Evolutionary conservation across 2,329 filamentous ascomycete species (phyloP), one percentile per base, ranked within the genome.

Genomic region (Fusarium verrucosum): DNA sequence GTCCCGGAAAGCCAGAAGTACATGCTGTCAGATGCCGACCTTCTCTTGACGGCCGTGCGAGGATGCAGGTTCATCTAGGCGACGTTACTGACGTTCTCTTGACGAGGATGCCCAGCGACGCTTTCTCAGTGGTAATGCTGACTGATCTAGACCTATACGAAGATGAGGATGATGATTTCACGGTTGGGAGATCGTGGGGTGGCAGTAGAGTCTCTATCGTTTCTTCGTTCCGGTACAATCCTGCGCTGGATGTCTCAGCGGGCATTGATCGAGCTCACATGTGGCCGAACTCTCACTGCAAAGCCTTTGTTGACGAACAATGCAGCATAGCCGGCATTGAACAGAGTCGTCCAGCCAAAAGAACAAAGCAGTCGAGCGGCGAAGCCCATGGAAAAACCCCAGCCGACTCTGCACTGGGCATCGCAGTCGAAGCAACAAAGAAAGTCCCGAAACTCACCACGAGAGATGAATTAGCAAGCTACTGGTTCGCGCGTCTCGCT

Each of bases 231-330:
- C 77, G 89, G 23, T 90, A 91, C 62, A 79, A 86, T 42, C 88
- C 88, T 0, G 53, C 62, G 0, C 75, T 87, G 20, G 80, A 82
- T 16, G 69, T 77, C 5, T 57, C 73, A 3, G 78, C 73, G 1
- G 66, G 58, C 2, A 73, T 79, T 5, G 78, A 86, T 35, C 67
- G 74, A 16, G 69, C 71, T 2, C 88, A 92, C 72, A 81, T 82
- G 61, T 92, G 88, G 89, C 88, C 88, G 0, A 79, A 82, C 5
- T 85, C 83, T 7, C 89, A 91, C 72, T 91, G 88, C 67, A 76
- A 75, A 33, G 63, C 64, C 0, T 88, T 84, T 58, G 73, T 87
- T 0, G 76, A 83, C 3, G 54, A 54, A 0, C 61, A 79, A 8
- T 82, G 79, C 57, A 62, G 40, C 5, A 4, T 14, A 5, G 1